A percentile compares a stretch with the other conserved stretches of the same genome.
These are phyloP conservation scores for Delitschia confertaspora DNA, from an alignment of 495 filamentous ascomycete species.

Conservation along the genomic window DNA sequence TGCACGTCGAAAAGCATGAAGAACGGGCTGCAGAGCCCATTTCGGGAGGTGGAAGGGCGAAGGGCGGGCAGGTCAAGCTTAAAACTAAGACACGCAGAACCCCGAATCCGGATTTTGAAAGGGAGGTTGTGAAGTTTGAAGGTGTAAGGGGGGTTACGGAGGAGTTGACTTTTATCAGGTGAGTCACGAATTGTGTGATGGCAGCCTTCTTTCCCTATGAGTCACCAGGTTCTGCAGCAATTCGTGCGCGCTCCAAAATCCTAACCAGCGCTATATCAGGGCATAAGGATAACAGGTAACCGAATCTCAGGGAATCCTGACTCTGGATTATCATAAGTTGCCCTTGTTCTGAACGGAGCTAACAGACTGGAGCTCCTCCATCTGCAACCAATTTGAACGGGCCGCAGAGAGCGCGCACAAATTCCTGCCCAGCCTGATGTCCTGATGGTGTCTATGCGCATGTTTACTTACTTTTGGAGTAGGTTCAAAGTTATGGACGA, in stretches of 20 bases:
- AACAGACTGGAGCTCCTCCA: no score
- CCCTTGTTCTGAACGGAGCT: no score
- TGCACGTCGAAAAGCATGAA: conserved; percentile 61
- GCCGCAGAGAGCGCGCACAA: no score
- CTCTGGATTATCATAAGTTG: no score
- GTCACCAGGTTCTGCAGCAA: no score
- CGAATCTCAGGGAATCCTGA: no score
- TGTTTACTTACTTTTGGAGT: conserved; percentile 3
- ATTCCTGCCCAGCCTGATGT: background rate
- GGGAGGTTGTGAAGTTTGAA: conserved; percentile 54
- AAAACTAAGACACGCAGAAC: conserved; percentile 54
- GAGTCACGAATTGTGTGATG: conserved; percentile 29
- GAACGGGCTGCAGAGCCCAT: conserved; percentile 33
- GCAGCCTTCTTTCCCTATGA: conserved; percentile 1
- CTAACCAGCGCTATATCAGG: no score
- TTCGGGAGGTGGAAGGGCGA: conserved; percentile 40
- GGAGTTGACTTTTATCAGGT: conserved; percentile 73
- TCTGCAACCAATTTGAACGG: no score
- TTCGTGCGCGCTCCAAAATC: no score
- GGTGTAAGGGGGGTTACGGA: conserved; percentile 58
- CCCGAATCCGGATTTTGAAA: conserved; percentile 59
- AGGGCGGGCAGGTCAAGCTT: conserved; percentile 59
- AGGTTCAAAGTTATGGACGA: conserved; percentile 84
- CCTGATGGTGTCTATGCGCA: background rate
- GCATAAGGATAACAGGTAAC: no score